Evolutionary conservation across 2,329 filamentous ascomycete genomes (phyloP), one percentile per base, ranked within the genome.

Genomic region (Nigrospora osmanthi): DNA sequence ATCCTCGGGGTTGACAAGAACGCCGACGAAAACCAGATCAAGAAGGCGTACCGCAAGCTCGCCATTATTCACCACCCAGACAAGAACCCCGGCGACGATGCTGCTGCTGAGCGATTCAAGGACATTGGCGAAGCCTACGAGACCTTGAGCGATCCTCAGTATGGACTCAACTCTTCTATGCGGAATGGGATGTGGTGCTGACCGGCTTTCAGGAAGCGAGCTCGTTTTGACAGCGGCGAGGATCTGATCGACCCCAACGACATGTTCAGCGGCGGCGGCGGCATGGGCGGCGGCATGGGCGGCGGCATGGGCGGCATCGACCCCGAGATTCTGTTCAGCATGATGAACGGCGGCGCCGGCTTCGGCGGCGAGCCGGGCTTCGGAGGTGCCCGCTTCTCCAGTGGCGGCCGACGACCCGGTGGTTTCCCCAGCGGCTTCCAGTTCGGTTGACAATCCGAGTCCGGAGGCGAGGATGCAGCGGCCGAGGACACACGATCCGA

Each of bases 41-140:
- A 97, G 77, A 91, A 90, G 71, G 93, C 91, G 2, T 98, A 98
- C 72, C 83, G 91, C 53, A 95, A 93, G 68, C 77, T 95, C 60
- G 93, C 93, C 46, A 91, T 98, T 55, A 75, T 90, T 52, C 87
- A 95, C 63, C 93, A 98, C 65, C 93, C 93, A 3, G 93, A 98
- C 71, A 98, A 98, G 80, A 98, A 97, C 69, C 88, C 85, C 1
- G 87, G 85, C 50, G 87, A 96, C 57, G 78, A 82, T 47, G 75
- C 81, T 42, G 93, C 93, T 50, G 91, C 89, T 58, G 85, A 88
- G 56, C 83, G 87, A 60, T 98, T 98, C 78, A 97, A 98, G 78
- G 93, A 98, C 63, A 87, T 96, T 63, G 87, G 89, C 58, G 93
- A 98, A 72, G 91, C 91, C 35, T 95, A 98, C 63, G 93, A 98